phyloP scores from a whole-genome alignment of 2,329 filamentous ascomycete genomes.

The Zymoseptoria tritici region DNA sequence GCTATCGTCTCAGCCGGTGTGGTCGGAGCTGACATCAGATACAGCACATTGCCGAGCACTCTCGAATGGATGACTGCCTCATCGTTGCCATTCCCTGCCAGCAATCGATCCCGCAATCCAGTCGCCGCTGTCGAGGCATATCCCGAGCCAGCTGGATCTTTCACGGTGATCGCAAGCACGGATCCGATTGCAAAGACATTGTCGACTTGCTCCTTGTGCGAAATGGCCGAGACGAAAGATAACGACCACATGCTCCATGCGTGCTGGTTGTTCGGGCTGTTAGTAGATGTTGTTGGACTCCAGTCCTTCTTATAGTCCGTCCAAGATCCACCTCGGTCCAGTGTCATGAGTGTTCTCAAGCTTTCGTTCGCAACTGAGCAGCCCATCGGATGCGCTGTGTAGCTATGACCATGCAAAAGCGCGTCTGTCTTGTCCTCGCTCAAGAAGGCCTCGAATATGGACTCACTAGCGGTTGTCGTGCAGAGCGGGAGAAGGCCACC shows the following conservation, averaged over 20 bases:
- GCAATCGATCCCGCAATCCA: slow-evolving; percentile 45
- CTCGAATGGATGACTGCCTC: slow-evolving; percentile 48
- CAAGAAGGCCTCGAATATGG: slow-evolving; percentile 64
- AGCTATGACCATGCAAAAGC: slow-evolving; percentile 75
- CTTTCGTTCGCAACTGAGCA: slow-evolving; percentile 70
- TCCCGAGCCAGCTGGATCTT: slow-evolving; percentile 42
- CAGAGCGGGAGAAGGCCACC: slow-evolving; percentile 73
- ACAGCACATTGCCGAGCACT: slow-evolving; percentile 55
- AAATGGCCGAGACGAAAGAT: slow-evolving; percentile 52
- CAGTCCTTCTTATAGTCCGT: slow-evolving; percentile 47
- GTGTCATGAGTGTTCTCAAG: slow-evolving; percentile 50
- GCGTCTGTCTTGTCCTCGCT: slow-evolving; percentile 70
- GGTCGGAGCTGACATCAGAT: slow-evolving; percentile 53
- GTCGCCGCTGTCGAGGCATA: slow-evolving; percentile 51
- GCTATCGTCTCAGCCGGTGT: slow-evolving; percentile 37
- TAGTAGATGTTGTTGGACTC: slow-evolving; percentile 19
- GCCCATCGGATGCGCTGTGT: slow-evolving; percentile 75
- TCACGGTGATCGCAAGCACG: slow-evolving; percentile 59
- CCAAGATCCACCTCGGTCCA: slow-evolving; percentile 55
- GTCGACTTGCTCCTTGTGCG: slow-evolving; percentile 48
- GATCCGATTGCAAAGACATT: slow-evolving; percentile 68
- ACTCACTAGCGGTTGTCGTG: slow-evolving; percentile 65
- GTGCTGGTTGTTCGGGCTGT: slow-evolving; percentile 1
- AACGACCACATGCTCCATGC: slow-evolving; percentile 67
- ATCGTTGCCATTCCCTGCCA: slow-evolving; percentile 30